Evolutionary conservation across 163 green algal species (phyloP).

Genomic region (Scenedesmus sp.): DNA sequence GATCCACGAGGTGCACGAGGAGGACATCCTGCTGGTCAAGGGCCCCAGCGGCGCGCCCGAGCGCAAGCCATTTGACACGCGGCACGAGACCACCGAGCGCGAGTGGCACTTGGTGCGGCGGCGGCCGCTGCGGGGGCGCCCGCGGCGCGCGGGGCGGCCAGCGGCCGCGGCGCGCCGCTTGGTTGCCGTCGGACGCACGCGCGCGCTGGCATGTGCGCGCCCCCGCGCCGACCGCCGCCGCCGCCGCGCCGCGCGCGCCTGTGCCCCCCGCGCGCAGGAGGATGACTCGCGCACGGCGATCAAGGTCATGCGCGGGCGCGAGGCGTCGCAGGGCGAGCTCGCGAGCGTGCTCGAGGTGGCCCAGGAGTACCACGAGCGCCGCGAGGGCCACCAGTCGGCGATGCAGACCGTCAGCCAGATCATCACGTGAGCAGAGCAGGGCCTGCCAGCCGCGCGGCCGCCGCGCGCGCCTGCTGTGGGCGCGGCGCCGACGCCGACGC

Average conservation of each 20-base stretch:
- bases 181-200: no score
- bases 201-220: no score
- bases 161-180: no score
- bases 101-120: conserved; percentile 47
- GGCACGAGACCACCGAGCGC: conserved; percentile 17
- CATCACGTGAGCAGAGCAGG: conserved; percentile 38
- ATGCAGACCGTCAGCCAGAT: conserved; percentile 44
- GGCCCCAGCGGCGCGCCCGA: conserved; percentile 32
- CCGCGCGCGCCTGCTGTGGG: no score
- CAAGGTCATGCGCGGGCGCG: conserved; percentile 16
- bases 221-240: no score
- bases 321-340: background rate
- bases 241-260: no score
- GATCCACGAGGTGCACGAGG: conserved; percentile 48
- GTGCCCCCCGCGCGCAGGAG: conserved; percentile 4
- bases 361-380: conserved; percentile 40
- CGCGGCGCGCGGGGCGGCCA: no score
- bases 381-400: conserved; percentile 19
- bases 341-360: conserved; percentile 20
- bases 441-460: no score
- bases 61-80: conserved; percentile 46
- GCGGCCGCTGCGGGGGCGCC: background rate
- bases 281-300: conserved; percentile 10
- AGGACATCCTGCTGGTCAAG: conserved; percentile 46
- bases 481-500: no score